These are phyloP conservation scores for Leptodontidium sp. DNA, from an alignment of 2,329 filamentous ascomycete species.

Conservation along the genomic window DNA sequence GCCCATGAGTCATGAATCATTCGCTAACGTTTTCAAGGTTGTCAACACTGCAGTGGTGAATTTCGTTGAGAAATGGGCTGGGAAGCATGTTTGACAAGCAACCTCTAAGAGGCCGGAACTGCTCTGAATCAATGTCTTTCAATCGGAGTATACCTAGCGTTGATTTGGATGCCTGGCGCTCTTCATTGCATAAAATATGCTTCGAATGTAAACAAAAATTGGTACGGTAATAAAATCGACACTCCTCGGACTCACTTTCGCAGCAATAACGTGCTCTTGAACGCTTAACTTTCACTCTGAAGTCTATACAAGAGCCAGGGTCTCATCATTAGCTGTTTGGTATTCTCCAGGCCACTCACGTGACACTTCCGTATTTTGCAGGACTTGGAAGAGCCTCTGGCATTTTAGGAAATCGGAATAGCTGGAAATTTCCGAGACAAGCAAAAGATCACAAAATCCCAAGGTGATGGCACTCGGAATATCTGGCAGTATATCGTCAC, in stretches of 20 bases:
- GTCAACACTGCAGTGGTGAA: slow-evolving; percentile 30
- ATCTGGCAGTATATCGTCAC: not conserved
- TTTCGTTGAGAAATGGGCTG: slow-evolving; percentile 29
- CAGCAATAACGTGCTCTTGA: not conserved
- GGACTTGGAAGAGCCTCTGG: no score
- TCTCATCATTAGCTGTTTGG: no score
- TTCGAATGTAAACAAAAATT: no score
- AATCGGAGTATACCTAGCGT: not conserved
- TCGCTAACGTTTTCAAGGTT: slow-evolving; percentile 13
- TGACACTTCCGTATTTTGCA: not conserved
- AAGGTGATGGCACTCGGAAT: no score
- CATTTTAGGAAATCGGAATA: no score
- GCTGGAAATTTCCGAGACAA: no score
- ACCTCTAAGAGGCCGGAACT: no score
- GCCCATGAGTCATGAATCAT: not conserved
- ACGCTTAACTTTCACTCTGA: not conserved
- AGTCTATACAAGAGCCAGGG: no score
- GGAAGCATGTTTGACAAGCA: slow-evolving; percentile 17
- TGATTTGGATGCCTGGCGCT: not conserved
- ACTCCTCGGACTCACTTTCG: no score
- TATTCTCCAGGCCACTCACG: not conserved
- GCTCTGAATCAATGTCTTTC: not conserved
- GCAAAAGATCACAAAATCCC: no score
- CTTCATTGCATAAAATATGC: not conserved
- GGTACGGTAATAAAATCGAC: no score